phyloP scores from a whole-genome alignment of 495 filamentous ascomycete species.

The Tuber melanosporum region DNA sequence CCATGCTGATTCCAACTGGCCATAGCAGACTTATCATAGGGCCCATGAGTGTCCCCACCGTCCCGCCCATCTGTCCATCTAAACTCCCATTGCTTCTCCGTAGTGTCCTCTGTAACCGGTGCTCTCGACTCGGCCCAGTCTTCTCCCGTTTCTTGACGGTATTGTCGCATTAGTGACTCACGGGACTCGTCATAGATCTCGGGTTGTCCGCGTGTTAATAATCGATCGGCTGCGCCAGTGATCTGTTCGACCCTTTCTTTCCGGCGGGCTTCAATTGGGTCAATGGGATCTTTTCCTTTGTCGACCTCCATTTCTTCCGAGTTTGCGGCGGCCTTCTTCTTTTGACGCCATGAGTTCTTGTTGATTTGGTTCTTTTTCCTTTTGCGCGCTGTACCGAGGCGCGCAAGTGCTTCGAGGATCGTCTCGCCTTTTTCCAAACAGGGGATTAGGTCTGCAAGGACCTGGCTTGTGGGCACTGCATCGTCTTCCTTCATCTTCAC shows the following conservation, averaged over 20 bases:
- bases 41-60: slow-evolving; percentile 69
- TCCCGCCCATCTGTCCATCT: slow-evolving; percentile 87
- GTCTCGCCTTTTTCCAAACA: slow-evolving; percentile 78
- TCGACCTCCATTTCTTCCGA: slow-evolving; percentile 66
- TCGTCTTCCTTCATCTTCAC: slow-evolving; percentile 66
- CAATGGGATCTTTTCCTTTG: slow-evolving; percentile 50
- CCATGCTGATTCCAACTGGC: slow-evolving; percentile 79
- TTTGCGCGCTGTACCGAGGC: slow-evolving; percentile 63
- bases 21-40: slow-evolving; percentile 81
- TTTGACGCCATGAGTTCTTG: slow-evolving; percentile 52
- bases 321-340: slow-evolving; percentile 48
- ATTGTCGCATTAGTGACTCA: slow-evolving; percentile 77
- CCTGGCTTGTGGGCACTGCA: slow-evolving; percentile 63
- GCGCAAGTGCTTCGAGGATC: slow-evolving; percentile 75
- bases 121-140: slow-evolving; percentile 67
- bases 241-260: slow-evolving; percentile 70
- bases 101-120: slow-evolving; percentile 20
- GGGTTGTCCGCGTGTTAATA: slow-evolving; percentile 70
- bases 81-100: slow-evolving; percentile 65
- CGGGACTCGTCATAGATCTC: slow-evolving; percentile 86
- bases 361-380: slow-evolving; percentile 57
- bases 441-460: slow-evolving; percentile 63
- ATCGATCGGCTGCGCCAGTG: slow-evolving; percentile 78
- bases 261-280: slow-evolving; percentile 63
- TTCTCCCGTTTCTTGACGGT: slow-evolving; percentile 79